Evolutionary conservation across 2,329 filamentous ascomycete species (phyloP), one percentile per base, ranked within the genome.

Genomic region (Colletotrichum sp.): DNA sequence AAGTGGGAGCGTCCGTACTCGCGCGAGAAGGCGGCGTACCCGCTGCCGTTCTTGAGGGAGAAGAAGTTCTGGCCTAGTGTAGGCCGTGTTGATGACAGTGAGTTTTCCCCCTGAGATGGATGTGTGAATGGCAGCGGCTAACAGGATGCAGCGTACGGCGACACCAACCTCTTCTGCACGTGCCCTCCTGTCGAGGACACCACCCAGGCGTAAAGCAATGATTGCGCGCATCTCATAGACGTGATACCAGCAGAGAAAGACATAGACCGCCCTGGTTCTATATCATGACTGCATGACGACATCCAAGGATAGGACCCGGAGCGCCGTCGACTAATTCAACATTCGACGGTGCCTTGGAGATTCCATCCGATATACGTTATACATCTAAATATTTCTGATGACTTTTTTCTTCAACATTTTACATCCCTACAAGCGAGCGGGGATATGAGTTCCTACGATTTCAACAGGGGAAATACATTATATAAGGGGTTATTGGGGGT

Each of bases 41-140:
- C 96, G 21, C 83, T 98, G 77, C 89, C 92, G 0, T 98, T 92
- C 86, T 86, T 99, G 77, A 91, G 92, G 84, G 95, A 98, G 91
- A 98, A 98, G 93, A 99, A 99, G 89, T 98, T 98, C 87, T 99
- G 96, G 96, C 96, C 96, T 0, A 93, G 89, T 44, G 95, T 98
- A 16, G 95, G 94, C 8, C 91, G 96, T 83, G 89, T 98, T 24
- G 95, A 99, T 83, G 96, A 98, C 88, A 91, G 95, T 96, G 85
- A 89, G 94, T 89, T 63, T 24, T 21, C 10, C 49, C 49, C 28
- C 70, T n/a, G 26, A 18, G 44, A 6, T 2, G 8, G 5, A 21
- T 6, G 24, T 60, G 5, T 18, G 6, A 34, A 28, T 18, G 21
- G 32, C 4, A 26, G 2, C 36, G 68, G 28, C 79, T 82, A 68